A percentile compares a stretch with the other conserved stretches of the same genome.
phyloP scores from a whole-genome alignment of 2,329 filamentous ascomycete species.

The Furcasterigmium sp. region DNA sequence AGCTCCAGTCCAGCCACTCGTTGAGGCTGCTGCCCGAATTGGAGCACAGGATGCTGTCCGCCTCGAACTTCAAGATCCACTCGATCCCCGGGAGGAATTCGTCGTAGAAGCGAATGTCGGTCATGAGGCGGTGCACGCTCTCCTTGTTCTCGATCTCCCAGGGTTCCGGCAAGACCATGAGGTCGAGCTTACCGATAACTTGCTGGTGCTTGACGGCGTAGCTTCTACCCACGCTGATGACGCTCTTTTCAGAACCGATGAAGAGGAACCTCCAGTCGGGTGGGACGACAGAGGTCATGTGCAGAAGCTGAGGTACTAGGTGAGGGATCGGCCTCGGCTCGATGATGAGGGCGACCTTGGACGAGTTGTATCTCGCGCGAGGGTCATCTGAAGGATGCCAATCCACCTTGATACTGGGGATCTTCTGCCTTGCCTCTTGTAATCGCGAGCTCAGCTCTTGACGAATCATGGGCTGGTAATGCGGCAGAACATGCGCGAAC shows the following conservation, averaged over 20 bases:
- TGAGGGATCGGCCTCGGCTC: conserved; percentile 42
- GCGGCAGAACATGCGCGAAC: conserved; percentile 35
- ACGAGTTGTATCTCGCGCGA: conserved; percentile 34
- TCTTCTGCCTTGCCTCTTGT: conserved; percentile 32
- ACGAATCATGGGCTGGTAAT: conserved; percentile 37
- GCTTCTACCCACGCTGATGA: conserved; percentile 36
- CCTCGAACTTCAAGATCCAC: conserved; percentile 49
- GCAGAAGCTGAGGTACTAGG: conserved; percentile 43
- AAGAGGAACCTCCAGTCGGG: conserved; percentile 53
- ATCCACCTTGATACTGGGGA: conserved; percentile 33
- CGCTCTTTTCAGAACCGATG: conserved; percentile 43
- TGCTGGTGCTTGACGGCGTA: conserved; percentile 43
- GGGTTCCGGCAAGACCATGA: conserved; percentile 41
- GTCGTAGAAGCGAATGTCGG: conserved; percentile 47
- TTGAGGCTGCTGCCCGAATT: conserved; percentile 46
- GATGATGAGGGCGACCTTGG: conserved; percentile 48
- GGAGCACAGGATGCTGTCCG: conserved; percentile 51
- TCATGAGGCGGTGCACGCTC: conserved; percentile 41
- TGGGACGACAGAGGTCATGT: conserved; percentile 48
- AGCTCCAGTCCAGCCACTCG: conserved; percentile 49
- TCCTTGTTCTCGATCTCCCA: conserved; percentile 43
- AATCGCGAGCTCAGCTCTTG: conserved; percentile 29
- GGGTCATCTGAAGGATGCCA: conserved; percentile 27
- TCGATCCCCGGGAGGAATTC: conserved; percentile 43
- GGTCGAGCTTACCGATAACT: conserved; percentile 44